Evolutionary conservation across 306 rosid species (phyloP), one percentile per base, ranked within the genome.

Genomic region (Begonia peltatifolia): DNA sequence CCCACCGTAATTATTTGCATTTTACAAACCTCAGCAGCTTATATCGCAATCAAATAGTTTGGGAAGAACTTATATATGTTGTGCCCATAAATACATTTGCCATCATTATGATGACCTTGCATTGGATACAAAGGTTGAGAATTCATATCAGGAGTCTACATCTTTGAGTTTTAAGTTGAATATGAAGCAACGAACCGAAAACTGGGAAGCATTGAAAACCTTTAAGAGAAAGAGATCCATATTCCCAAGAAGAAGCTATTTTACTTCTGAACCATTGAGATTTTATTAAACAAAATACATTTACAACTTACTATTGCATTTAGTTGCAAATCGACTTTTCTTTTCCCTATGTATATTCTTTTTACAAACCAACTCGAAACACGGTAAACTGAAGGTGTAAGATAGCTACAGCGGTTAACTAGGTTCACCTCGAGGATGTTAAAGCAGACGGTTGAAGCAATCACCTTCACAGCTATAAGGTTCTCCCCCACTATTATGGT

Each of bases 391-490:
- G 67, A 73, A 72, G 56, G 63, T 59, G 71, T 42, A 54, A 76
- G 52, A 64, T 67, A 71, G 49, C 68, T 55, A 49, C 76, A 80
- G 64, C 72, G 59, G 59, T 61, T 75, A 74, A 74, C 79, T 56
- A 61, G 66, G 75, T 79, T 92, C 96, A 92, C 99, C 99, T 92
- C 99, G 35, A 92, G 36, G 68, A 92, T 87, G 71, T 92, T 77
- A 63, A 63, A 50, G 69, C 93, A 92, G 58, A 92, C 72, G 12
- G 87, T 71, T 5, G 73, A 70, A 3, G 86, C 76, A 13, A 88
- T 66, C 2, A 88, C 78, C 70, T 84, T 79, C 1, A 78, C 88
- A 0, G 93, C 89, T 44, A 60, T 62, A 38, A 61, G 70, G 41
- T 71, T 84, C 75, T 88, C 97, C 0, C 86, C 97, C 0, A 95